A percentile compares a stretch with the other conserved stretches of the same genome.
These are phyloP conservation scores for Salvia splendens DNA, from an alignment of 257 asterid species.

Conservation along the genomic window DNA sequence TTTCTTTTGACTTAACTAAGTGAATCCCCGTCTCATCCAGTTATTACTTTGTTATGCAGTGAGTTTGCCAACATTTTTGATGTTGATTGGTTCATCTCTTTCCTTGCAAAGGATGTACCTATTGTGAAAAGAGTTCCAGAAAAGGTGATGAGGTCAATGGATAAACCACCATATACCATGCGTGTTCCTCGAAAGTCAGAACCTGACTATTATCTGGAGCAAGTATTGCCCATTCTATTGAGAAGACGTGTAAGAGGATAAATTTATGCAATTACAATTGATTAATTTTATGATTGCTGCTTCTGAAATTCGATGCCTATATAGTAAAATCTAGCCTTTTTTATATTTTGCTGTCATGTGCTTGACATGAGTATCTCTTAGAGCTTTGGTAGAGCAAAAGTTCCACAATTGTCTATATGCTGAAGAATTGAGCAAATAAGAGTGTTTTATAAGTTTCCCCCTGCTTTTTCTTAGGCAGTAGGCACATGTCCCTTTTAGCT, in stretches of 20 bases:
- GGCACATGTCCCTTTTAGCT: not conserved
- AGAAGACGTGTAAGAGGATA: constrained; percentile 82
- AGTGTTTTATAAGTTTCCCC: constrained; percentile 21
- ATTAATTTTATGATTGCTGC: constrained; percentile 7
- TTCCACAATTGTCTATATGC: constrained; percentile 15
- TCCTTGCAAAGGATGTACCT: constrained; percentile 85
- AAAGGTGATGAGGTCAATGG: constrained; percentile 97
- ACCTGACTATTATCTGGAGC: constrained; percentile 92
- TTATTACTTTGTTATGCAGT: constrained; percentile 56
- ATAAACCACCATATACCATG: constrained; percentile 98
- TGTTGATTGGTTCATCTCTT: constrained; percentile 93
- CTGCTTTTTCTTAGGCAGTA: not conserved
- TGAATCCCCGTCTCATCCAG: constrained; percentile 31
- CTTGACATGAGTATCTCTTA: not conserved
- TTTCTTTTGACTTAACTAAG: constrained; percentile 5
- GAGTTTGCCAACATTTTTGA: constrained; percentile 87
- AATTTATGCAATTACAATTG: constrained; percentile 17
- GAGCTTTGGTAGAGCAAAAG: constrained; percentile 13
- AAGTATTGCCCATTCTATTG: constrained; percentile 86
- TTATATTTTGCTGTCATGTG: constrained; percentile 6
- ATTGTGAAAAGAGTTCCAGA: constrained; percentile 92
- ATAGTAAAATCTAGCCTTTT: not conserved
- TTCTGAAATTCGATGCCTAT: constrained; percentile 11
- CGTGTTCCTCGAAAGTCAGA: constrained; percentile 98
- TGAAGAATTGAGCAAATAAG: constrained; percentile 23